Evolutionary conservation across 306 rosid genomes (phyloP).

Genomic region (Gastrolobium bilobum): DNA sequence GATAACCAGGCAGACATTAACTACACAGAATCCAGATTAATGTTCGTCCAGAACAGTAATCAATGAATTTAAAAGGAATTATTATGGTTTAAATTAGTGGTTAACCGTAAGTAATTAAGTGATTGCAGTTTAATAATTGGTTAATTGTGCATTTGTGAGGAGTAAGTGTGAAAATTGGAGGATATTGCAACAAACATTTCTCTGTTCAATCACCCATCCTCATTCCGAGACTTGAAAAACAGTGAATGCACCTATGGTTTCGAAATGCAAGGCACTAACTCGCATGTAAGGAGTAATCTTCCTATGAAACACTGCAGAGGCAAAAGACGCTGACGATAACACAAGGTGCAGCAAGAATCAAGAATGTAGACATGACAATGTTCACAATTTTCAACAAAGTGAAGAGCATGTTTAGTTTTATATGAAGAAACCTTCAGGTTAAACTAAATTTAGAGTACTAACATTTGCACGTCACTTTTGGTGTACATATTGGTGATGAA

Average conservation of each 20-base stretch:
- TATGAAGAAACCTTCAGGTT: background rate
- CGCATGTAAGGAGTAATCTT: background rate
- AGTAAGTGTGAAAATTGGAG: no score
- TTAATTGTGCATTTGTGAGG: no score
- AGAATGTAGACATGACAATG: slow-evolving; percentile 1
- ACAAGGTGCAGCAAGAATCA: slow-evolving; percentile 9
- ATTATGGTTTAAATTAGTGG: no score
- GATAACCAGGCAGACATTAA: no score
- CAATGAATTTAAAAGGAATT: no score
- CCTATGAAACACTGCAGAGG: background rate
- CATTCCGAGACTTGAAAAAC: no score
- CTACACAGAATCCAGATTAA: no score
- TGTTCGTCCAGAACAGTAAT: no score
- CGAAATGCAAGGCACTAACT: background rate
- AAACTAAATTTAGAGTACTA: background rate
- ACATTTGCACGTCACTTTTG: slow-evolving; percentile 4
- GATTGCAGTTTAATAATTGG: no score
- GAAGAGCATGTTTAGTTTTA: background rate
- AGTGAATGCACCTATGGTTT: background rate
- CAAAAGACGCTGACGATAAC: background rate
- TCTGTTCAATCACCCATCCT: no score
- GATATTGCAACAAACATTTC: no score
- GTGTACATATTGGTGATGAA: slow-evolving; percentile 22
- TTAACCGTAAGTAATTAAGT: no score
- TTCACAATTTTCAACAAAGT: slow-evolving; percentile 6